phyloP scores from a whole-genome alignment of 2,329 filamentous ascomycete species.

The Sclerotinia minor region DNA sequence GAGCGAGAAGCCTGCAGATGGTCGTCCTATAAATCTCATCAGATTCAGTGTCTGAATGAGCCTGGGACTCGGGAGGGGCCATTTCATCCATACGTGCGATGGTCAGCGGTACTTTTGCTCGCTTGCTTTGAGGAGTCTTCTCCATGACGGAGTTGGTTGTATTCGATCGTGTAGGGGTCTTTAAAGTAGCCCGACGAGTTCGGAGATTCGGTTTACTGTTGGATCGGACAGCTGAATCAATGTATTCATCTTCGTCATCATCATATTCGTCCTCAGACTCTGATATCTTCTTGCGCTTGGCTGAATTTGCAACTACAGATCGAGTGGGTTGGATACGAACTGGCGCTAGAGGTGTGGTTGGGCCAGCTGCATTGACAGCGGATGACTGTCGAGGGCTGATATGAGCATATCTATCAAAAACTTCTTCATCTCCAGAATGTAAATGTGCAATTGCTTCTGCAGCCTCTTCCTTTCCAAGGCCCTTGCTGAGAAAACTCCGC shows the following conservation, averaged over 20 bases:
- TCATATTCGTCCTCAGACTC: slow-evolving; percentile 22
- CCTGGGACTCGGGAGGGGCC: background rate
- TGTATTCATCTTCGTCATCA: slow-evolving; percentile 22
- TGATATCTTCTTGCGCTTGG: slow-evolving; percentile 4
- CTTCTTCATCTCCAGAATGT: background rate
- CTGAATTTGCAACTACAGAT: background rate
- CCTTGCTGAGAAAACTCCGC: slow-evolving; percentile 27
- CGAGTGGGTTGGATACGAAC: background rate
- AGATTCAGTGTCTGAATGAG: background rate
- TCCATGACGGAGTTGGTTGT: background rate
- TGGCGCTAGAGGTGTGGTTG: background rate
- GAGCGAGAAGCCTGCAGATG: slow-evolving; percentile 25
- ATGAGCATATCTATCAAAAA: background rate
- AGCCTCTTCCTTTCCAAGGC: slow-evolving; percentile 10
- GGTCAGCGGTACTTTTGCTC: background rate
- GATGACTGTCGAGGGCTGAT: too few species aligned
- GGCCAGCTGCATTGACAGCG: background rate
- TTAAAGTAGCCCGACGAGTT: background rate
- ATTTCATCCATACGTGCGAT: background rate
- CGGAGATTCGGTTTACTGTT: background rate
- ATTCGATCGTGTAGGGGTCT: slow-evolving; percentile 10
- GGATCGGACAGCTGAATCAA: slow-evolving; percentile 12
- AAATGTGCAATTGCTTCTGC: background rate
- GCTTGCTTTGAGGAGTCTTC: background rate
- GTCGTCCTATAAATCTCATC: slow-evolving; percentile 20